Evolutionary conservation across 176 grass and related monocot species (phyloP).

Genomic region (Oryza punctata): DNA sequence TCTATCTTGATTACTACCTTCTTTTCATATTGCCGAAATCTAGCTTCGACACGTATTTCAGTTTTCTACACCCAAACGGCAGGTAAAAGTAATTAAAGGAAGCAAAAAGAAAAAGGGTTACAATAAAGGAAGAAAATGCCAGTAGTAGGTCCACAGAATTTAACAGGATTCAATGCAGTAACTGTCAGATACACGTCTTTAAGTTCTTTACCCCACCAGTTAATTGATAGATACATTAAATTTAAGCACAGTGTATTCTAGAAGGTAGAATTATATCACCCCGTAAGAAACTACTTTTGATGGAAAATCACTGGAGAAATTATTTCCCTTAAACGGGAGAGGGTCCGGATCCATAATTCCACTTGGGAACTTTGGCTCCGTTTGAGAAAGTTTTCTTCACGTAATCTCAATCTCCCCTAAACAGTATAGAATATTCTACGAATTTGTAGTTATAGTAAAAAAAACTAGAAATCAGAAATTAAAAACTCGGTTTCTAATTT

Average conservation of each 20-base stretch:
- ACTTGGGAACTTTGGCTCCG: too few relatives aligned
- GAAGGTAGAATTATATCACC: neutral
- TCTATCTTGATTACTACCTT: too few relatives aligned
- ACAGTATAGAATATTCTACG: too few relatives aligned
- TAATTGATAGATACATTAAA: neutral
- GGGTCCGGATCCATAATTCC: neutral
- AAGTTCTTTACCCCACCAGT: neutral
- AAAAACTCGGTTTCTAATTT: too few relatives aligned
- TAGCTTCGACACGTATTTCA: too few relatives aligned
- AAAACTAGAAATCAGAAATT: too few relatives aligned
- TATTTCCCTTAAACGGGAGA: neutral
- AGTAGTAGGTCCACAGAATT: neutral
- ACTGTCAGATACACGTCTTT: neutral
- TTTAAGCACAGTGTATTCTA: constrained; percentile 4
- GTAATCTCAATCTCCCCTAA: too few relatives aligned
- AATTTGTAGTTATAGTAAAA: too few relatives aligned
- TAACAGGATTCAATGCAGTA: constrained; percentile 29
- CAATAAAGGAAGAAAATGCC: too few relatives aligned
- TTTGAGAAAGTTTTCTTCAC: too few relatives aligned
- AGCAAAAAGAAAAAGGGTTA: too few relatives aligned
- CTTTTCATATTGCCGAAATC: too few relatives aligned
- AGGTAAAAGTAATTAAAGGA: neutral
- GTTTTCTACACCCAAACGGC: neutral
- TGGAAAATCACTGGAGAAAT: neutral
- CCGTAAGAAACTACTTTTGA: neutral